Base-by-base conservation (phyloP, 2,329 filamentous ascomycete genomes). In the Apiospora pterosperma region DNA sequence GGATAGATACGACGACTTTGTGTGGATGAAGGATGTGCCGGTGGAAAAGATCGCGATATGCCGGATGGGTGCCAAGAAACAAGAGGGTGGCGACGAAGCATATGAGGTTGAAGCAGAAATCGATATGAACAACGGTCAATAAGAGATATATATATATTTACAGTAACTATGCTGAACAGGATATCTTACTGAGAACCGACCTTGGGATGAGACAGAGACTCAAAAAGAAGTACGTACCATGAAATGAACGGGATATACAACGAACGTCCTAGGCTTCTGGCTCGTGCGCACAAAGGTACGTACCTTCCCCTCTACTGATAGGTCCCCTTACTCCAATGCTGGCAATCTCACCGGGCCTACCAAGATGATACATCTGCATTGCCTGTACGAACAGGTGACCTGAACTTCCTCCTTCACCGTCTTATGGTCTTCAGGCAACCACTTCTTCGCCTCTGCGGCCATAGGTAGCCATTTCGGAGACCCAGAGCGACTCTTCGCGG, bases 41-140 rank as follows among this genome's bases (percentile, higher is more conserved):
- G 74, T 97, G n/a, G 87, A 92, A 64, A 85, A 82, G 65, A 78
- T 97, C 44, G 88, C 90, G 60, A 89, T 97, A 41, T 97, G 93
- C 74, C 88, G 87, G 73, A 97, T 97, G 94, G 93, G 94, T 0
- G 93, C 93, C 11, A 91, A 89, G 81, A 88, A 85, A 70, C 79
- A 87, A 34, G 79, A 85, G 8, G 78, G 84, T 2, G 85, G 83
- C 11, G 84, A 85, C 63, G 81, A 80, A 67, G 82, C 75, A 14
- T 88, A 88, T 66, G 83, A 85, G 67, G 82, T 85, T 10, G 85
- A 79, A 68, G 83, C 79, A 5, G 82, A 85, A 71, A 77, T 85
- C 39, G 73, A 74, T 61, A 21, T 75, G 21, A 41, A 39, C 36
- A 14, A 39, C 34, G 34, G n/a, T 1, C 36, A 39, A 60, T 39